Base-by-base conservation (phyloP, 2,329 filamentous ascomycete species). In the Ilyonectria sp. region DNA sequence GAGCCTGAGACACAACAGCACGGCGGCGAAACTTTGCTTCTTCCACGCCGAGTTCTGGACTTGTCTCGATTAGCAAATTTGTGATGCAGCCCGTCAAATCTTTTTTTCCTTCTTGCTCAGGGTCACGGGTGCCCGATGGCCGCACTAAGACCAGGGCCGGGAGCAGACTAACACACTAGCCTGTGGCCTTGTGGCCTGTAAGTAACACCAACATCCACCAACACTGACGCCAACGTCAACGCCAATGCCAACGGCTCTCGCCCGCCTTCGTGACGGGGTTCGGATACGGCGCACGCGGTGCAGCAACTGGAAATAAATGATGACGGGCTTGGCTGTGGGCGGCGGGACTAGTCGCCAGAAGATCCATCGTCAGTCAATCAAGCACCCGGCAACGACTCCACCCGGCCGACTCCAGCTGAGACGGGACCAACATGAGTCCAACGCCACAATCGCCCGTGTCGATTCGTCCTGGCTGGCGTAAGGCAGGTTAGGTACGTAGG, bases 371-470 rank as follows among this genome's bases (percentile, higher is more conserved):
- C 40, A n/a, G 19, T 43, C 40, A n/a, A 43, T 43, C 15, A 43
- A 43, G 40, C 40, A 43, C 17, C 40, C 40, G 6, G 40, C 50
- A 21, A 21, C 29, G n/a, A 21, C 50, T 23, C 50, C 50, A 53
- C 50, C n/a, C 50, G n/a, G 50, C 29, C 31, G 19, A 37, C 37
- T 58, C 19, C 19, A 64, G 61, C 54, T 59, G 61, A 54, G 61
- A 64, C 61, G 47, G 54, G 47, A 59, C 61, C 54, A 64, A 49
- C 61, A 58, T 59, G n/a, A 21, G 19, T 47, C 19, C 54, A 46
- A 46, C 54, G 61, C 54, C 23, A 44, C 26, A 21, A 31, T 21
- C 31, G n/a, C 40, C 40, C 40, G 40, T 43, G 6, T 43, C 40
- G 40, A 43, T 43, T 43, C 40, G 40, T 21, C 21, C 21, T 21